Percentiles rank a stretch among this genome's conserved stretches.
Evolutionary conservation across 202 grass and related monocot genomes (phyloP).

Genomic region (Setaria viridis): DNA sequence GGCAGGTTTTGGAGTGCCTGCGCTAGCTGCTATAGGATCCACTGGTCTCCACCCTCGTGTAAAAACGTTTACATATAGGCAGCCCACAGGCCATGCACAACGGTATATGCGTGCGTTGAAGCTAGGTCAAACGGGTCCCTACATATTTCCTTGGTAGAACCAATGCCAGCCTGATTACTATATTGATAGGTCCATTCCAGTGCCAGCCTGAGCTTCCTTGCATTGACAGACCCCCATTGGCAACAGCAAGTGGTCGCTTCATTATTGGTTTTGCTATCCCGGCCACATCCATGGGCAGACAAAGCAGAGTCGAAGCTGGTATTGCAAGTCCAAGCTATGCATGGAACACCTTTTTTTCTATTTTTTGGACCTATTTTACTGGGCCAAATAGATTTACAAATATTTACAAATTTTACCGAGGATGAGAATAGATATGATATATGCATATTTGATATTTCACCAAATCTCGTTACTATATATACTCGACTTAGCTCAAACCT

Average conservation of each 20-base stretch:
- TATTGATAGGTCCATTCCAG: not conserved
- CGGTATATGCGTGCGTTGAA: not conserved
- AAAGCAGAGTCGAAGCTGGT: not conserved
- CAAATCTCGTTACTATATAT: too few relatives aligned
- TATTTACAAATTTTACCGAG: too few relatives aligned
- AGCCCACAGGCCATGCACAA: not conserved
- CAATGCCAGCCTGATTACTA: not conserved
- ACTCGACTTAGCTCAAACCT: too few relatives aligned
- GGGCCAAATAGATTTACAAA: too few relatives aligned
- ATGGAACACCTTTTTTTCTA: too few relatives aligned
- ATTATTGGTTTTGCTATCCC: not conserved
- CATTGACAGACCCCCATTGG: not conserved
- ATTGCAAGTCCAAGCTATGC: too few relatives aligned
- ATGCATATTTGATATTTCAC: too few relatives aligned
- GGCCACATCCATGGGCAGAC: not conserved
- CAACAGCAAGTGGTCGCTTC: not conserved
- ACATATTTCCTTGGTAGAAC: not conserved
- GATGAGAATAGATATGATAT: too few relatives aligned
- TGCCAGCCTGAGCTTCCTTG: not conserved
- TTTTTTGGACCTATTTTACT: too few relatives aligned
- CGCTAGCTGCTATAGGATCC: too few relatives aligned
- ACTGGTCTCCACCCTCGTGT: not conserved
- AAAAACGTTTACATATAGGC: not conserved
- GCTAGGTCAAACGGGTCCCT: not conserved
- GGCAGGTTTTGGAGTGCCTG: not conserved